phyloP scores from a whole-genome alignment of 176 grass and related monocot species.

The Bolboschoenus planiculmis region DNA sequence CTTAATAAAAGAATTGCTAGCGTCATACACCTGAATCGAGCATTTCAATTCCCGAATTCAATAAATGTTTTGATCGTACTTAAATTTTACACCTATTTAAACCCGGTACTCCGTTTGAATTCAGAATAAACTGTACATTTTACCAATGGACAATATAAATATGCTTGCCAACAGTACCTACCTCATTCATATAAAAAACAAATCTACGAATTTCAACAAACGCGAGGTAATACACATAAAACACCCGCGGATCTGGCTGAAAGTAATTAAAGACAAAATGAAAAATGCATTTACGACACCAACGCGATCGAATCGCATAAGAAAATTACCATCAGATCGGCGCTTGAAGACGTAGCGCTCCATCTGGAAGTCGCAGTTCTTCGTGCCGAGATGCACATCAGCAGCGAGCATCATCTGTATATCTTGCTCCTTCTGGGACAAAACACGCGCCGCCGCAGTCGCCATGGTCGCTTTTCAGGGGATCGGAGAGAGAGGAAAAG shows the following conservation, averaged over 20 bases:
- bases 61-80: neutral
- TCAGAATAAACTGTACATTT: neutral
- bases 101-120: neutral
- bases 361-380: conserved; percentile 98
- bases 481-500: neutral
- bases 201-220: neutral
- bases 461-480: conserved; percentile 42
- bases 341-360: conserved; percentile 91
- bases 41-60: neutral
- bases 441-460: conserved; percentile 19
- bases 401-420: conserved; percentile 93
- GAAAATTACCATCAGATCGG: conserved; percentile 53
- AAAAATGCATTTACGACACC: neutral
- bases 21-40: neutral
- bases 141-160: neutral
- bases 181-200: neutral
- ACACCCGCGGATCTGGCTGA: neutral
- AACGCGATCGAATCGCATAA: neutral
- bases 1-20: too few relatives aligned
- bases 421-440: conserved; percentile 84
- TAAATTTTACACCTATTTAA: neutral
- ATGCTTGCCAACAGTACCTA: neutral
- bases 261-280: neutral
- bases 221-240: neutral
- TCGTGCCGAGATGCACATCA: conserved; percentile 93